A percentile compares a stretch with the other conserved stretches of the same genome.
phyloP scores from a whole-genome alignment of 768 basidiomycete genomes.

The Naganishia vishniacii region DNA sequence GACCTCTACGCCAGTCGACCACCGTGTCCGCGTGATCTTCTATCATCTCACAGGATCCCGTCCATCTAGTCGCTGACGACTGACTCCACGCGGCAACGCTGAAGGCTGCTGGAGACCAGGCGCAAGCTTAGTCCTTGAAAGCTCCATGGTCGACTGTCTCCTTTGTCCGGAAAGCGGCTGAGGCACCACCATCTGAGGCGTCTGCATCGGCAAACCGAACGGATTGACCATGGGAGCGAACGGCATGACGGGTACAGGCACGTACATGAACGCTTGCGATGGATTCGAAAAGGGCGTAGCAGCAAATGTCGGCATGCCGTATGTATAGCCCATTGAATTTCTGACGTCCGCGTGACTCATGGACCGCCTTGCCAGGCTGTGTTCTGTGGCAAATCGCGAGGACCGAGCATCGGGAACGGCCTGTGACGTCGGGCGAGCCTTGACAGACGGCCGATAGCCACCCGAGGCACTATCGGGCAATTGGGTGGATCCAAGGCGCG shows the following conservation, averaged over 20 bases:
- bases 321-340: background rate
- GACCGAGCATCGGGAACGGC: background rate
- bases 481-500: background rate
- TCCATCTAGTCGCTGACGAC: background rate
- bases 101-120: background rate
- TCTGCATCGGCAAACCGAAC: constrained; percentile 9
- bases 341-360: constrained; percentile 13
- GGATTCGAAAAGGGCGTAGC: background rate
- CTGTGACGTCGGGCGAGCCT: background rate
- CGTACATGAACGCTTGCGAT: background rate
- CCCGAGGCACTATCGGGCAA: background rate
- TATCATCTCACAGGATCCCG: background rate
- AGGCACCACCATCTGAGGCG: constrained; percentile 2
- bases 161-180: background rate
- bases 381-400: background rate
- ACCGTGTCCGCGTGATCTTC: no score
- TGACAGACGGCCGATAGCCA: background rate
- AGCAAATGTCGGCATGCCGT: background rate
- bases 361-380: constrained; percentile 7
- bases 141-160: constrained; percentile 1
- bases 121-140: background rate
- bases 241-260: constrained; percentile 4
- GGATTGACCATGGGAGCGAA: constrained; percentile 6
- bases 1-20: no score
- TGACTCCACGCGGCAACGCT: background rate